Conservation (phyloP, 2,329 filamentous ascomycete species). For the Anisogramma anomala region DNA sequence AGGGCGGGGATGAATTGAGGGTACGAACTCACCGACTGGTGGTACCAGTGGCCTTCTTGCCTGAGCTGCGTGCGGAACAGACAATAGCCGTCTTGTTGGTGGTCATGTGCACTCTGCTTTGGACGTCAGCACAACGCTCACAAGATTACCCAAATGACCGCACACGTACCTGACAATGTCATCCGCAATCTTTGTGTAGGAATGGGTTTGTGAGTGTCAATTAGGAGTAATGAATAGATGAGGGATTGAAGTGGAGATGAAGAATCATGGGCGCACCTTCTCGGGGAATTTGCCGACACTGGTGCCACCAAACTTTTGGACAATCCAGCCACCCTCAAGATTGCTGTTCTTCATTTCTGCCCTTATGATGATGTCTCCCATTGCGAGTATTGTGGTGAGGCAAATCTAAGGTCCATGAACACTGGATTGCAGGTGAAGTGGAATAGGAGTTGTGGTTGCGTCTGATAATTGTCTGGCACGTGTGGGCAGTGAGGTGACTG, state of each 20-base stretch:
- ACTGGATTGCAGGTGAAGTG: too few species aligned
- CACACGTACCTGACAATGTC: constrained; percentile 52
- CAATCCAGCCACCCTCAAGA: constrained; percentile 58
- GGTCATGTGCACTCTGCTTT: constrained; percentile 44
- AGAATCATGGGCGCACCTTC: constrained; percentile 34
- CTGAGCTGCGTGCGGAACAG: constrained; percentile 88
- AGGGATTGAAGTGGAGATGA: constrained; percentile 14
- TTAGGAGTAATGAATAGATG: neutral
- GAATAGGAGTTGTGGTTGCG: too few species aligned
- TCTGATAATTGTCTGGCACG: too few species aligned
- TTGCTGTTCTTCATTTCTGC: constrained; percentile 20
- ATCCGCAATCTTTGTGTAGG: constrained; percentile 41
- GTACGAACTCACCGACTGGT: constrained; percentile 80
- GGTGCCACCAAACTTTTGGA: constrained; percentile 93
- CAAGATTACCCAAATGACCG: neutral
- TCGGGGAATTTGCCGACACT: constrained; percentile 88
- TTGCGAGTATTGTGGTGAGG: too few species aligned
- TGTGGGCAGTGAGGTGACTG: too few species aligned
- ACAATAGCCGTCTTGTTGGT: constrained; percentile 77
- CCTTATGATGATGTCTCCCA: constrained; percentile 16
- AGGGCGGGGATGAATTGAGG: neutral
- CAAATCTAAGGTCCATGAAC: too few species aligned
- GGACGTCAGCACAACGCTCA: too few species aligned
- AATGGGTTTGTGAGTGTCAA: constrained; percentile 10
- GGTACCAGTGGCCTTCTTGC: constrained; percentile 87